Conservation (phyloP, 2,329 filamentous ascomycete species). For the Aspergillus hiratsukae region DNA sequence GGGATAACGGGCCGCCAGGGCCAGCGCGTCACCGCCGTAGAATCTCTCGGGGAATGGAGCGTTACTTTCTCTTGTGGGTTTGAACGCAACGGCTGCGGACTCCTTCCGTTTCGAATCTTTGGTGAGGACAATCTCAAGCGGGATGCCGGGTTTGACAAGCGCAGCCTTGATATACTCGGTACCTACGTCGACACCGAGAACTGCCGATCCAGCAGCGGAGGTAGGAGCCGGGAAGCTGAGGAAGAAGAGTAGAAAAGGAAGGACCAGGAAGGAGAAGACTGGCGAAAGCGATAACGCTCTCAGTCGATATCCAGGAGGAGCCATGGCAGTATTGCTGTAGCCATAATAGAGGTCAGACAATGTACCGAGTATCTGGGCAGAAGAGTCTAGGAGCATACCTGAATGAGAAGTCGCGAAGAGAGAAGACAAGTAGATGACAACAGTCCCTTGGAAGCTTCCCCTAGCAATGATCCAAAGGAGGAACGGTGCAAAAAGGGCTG, state of each 20-base stretch:
- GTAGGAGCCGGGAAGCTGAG: conserved; percentile 53
- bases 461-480: neutral
- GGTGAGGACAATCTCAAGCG: conserved; percentile 94
- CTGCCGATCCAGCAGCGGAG: conserved; percentile 64
- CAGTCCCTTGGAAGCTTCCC: neutral
- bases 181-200: conserved; percentile 88
- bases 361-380: neutral
- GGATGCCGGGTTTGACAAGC: conserved; percentile 92
- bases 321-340: conserved; percentile 18
- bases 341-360: neutral
- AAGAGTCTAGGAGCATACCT: neutral
- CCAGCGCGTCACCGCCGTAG: conserved; percentile 88
- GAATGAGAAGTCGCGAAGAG: neutral
- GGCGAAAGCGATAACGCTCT: conserved; percentile 22
- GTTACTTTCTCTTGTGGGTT: conserved; percentile 66
- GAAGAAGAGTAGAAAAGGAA: conserved; percentile 51
- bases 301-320: conserved; percentile 25
- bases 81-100: conserved; percentile 84
- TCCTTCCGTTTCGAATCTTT: conserved; percentile 98
- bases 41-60: conserved; percentile 77
- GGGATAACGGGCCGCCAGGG: conserved; percentile 80
- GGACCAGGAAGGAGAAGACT: conserved; percentile 41
- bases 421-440: neutral
- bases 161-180: conserved; percentile 96
- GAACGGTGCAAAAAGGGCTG: neutral